A percentile compares a stretch with the other conserved stretches of the same genome.
Evolutionary conservation across 768 basidiomycete species (phyloP).

Genomic region (Leucocoprinus sp.): DNA sequence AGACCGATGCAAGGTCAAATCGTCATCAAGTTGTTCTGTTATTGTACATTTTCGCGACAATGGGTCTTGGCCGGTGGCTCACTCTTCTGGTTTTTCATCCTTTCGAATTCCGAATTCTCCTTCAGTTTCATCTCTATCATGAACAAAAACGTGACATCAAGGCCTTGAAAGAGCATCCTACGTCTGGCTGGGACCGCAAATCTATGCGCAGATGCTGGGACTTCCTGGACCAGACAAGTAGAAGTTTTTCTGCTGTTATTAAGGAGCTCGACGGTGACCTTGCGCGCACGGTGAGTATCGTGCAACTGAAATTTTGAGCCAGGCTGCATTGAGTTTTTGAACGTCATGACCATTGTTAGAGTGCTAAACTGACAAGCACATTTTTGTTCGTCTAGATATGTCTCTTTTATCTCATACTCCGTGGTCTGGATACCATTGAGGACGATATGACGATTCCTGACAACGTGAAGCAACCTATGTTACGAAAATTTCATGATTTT

Average conservation of each 20-base stretch:
- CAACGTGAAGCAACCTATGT: constrained; percentile 74
- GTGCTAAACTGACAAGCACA: neutral
- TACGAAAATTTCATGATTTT: constrained; percentile 75
- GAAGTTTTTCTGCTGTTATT: constrained; percentile 89
- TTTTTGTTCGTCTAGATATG: constrained; percentile 59
- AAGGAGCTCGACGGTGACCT: constrained; percentile 95
- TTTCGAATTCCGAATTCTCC: constrained; percentile 70
- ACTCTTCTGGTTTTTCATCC: constrained; percentile 71
- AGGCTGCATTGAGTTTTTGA: too few relatives aligned
- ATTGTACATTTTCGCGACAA: constrained; percentile 17
- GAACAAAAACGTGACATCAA: constrained; percentile 80
- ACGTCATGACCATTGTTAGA: too few relatives aligned
- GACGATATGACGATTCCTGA: constrained; percentile 97
- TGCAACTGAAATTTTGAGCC: too few relatives aligned
- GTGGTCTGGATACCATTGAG: constrained; percentile 94
- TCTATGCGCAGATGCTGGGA: constrained; percentile 89
- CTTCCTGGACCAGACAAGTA: constrained; percentile 79
- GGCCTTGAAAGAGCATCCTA: constrained; percentile 57
- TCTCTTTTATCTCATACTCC: constrained; percentile 89
- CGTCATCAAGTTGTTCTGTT: neutral
- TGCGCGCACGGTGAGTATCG: constrained; percentile 71
- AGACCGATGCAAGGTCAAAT: constrained; percentile 7
- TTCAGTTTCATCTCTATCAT: constrained; percentile 81
- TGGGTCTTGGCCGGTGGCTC: constrained; percentile 57
- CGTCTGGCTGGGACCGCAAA: constrained; percentile 80